These are phyloP conservation scores for Aspergillus caelatus DNA, from an alignment of 2,329 filamentous ascomycete species.

Conservation along the genomic window DNA sequence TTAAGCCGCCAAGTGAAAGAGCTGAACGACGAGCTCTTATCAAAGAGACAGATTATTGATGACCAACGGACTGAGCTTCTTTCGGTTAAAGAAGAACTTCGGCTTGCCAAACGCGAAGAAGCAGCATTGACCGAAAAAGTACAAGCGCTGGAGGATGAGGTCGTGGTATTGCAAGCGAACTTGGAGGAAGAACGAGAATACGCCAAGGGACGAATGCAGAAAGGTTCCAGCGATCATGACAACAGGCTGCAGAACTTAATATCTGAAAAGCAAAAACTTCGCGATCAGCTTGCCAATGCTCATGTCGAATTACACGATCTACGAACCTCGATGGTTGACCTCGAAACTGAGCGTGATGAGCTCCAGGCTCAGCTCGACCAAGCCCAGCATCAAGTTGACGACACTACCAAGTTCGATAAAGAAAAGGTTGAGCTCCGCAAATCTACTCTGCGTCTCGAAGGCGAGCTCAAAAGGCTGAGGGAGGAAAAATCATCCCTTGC, in stretches of 20 bases:
- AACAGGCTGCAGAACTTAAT: conserved; percentile 59
- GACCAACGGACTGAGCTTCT: conserved; percentile 68
- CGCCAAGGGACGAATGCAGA: conserved; percentile 59
- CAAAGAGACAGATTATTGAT: conserved; percentile 67
- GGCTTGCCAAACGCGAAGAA: conserved; percentile 67
- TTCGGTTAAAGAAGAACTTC: conserved; percentile 67
- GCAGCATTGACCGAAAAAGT: conserved; percentile 66
- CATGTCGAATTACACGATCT: conserved; percentile 64
- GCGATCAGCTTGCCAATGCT: conserved; percentile 63
- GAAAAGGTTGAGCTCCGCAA: conserved; percentile 71
- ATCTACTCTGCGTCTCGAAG: conserved; percentile 68
- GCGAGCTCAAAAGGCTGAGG: conserved; percentile 65
- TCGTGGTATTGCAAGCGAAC: conserved; percentile 70
- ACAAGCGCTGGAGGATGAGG: conserved; percentile 71
- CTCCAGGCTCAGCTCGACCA: conserved; percentile 63
- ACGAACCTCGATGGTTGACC: conserved; percentile 59
- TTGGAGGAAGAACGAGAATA: conserved; percentile 68
- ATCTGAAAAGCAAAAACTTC: conserved; percentile 64
- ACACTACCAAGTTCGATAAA: conserved; percentile 65
- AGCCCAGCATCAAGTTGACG: conserved; percentile 57
- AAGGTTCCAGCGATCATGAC: conserved; percentile 62
- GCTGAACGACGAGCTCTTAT: conserved; percentile 70
- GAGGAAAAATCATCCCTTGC: conserved; percentile 64
- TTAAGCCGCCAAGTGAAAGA: conserved; percentile 74
- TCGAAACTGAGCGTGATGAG: conserved; percentile 68